Conservation (phyloP, 2,329 filamentous ascomycete species). For the Epichloe festucae region DNA sequence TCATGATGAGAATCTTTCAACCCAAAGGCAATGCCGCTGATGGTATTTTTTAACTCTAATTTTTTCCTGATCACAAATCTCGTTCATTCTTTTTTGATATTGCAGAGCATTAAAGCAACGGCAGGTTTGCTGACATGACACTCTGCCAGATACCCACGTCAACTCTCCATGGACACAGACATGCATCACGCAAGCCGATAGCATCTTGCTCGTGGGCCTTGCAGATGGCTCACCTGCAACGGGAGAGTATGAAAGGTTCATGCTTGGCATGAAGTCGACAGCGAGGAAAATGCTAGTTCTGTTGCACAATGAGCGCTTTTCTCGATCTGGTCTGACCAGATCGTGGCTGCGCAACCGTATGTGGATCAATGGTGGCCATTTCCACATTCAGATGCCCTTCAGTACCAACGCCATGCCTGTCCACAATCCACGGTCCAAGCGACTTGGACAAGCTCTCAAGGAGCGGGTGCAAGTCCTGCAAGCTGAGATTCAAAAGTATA, state of each 20-base stretch:
- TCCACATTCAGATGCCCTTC: slow-evolving; percentile 94
- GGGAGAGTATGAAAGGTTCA: slow-evolving; percentile 91
- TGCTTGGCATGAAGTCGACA: slow-evolving; percentile 94
- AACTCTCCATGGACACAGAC: slow-evolving; percentile 98
- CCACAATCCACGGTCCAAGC: slow-evolving; percentile 54
- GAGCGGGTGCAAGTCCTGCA: slow-evolving; percentile 88
- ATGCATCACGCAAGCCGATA: slow-evolving; percentile 93
- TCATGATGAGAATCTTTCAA: slow-evolving; percentile 39
- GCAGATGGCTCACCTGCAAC: slow-evolving; percentile 83
- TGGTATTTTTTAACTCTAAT: slow-evolving; percentile 51
- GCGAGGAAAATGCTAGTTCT: slow-evolving; percentile 86
- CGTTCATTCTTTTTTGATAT: slow-evolving; percentile 4
- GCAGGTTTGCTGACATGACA: slow-evolving; percentile 16
- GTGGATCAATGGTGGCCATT: slow-evolving; percentile 97
- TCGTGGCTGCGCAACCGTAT: slow-evolving; percentile 85
- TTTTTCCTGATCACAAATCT: slow-evolving; percentile 45
- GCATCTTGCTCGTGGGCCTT: slow-evolving; percentile 81
- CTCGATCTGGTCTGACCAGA: slow-evolving; percentile 68
- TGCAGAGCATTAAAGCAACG: neutral
- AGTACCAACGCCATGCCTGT: slow-evolving; percentile 63
- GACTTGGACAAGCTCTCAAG: slow-evolving; percentile 75
- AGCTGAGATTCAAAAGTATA: slow-evolving; percentile 97
- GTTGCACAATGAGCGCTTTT: slow-evolving; percentile 80
- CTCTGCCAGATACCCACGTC: slow-evolving; percentile 66
- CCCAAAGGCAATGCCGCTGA: slow-evolving; percentile 41